A percentile compares a stretch with the other conserved stretches of the same genome.
Conservation (phyloP, 257 asterid genomes). For the Gentiana dahurica region DNA sequence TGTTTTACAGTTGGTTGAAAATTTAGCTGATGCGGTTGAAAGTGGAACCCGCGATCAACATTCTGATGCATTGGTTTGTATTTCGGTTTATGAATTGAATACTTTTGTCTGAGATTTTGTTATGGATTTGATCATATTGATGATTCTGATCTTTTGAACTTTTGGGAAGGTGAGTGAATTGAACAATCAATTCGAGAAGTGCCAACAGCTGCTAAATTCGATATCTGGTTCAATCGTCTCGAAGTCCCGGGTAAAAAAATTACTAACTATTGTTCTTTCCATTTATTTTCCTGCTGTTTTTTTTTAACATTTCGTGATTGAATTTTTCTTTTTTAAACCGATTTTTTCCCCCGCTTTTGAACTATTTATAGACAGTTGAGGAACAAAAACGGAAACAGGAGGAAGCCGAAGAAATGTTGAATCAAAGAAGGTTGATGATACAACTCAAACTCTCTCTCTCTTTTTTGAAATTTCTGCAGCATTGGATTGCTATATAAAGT, state of each 20-base stretch:
- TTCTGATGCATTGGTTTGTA: slow-evolving; percentile 75
- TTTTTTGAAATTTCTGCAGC: not conserved
- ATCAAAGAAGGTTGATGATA: slow-evolving; percentile 52
- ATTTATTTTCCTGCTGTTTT: not conserved
- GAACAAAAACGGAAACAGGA: slow-evolving; percentile 61
- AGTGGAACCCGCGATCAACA: slow-evolving; percentile 90
- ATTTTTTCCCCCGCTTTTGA: not conserved
- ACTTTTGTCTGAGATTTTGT: not conserved
- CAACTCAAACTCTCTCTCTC: too few species aligned
- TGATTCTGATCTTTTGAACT: not conserved
- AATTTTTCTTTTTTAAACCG: not conserved
- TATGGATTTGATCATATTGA: not conserved
- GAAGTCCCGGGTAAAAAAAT: slow-evolving; percentile 53
- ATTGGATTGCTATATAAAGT: not conserved
- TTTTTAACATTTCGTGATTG: not conserved
- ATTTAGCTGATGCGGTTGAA: slow-evolving; percentile 67
- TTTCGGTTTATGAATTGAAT: not conserved
- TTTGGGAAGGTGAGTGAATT: slow-evolving; percentile 55
- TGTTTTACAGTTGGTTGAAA: slow-evolving; percentile 65
- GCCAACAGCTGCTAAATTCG: slow-evolving; percentile 87
- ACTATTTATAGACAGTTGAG: slow-evolving; percentile 58
- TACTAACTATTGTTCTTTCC: not conserved
- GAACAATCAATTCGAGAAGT: slow-evolving; percentile 85
- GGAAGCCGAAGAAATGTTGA: slow-evolving; percentile 46
- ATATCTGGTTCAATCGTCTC: slow-evolving; percentile 63